Evolutionary conservation across 192 early-diverging fungal species (phyloP), one percentile per base, ranked within the genome.

Genomic region (Linnemannia elongata): DNA sequence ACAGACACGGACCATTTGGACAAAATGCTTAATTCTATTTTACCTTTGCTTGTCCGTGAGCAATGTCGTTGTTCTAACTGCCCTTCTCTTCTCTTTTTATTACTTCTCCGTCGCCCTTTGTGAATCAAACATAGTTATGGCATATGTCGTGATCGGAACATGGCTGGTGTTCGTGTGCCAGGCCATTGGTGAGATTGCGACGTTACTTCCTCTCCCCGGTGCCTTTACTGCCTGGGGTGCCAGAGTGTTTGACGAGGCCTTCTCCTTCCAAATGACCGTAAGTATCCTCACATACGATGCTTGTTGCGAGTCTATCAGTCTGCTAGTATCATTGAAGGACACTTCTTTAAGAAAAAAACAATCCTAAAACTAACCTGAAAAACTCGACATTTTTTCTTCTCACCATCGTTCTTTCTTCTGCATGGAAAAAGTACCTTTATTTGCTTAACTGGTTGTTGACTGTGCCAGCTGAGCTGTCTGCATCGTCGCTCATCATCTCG

Each of bases 121-220:
- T 75, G 44, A 10, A 3, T 27, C n/a, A 30, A 0, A 41, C 24
- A 42, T 73, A 81, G 79, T 81, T 4, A 2, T 82, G 2, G 81
- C 81, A 24, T 82, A 82, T n/a, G 47, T 77, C 54, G 69, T 66
- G 35, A 82, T 82, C 17, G 81, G 81, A 44, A 60, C n/a, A 20
- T 82, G 81, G 81, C 52, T 82, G 3, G 81, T 82, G 12, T 82
- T 82, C 66, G 81, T 82, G 17, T 82, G 81, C 38, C 81, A 82
- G 54, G 81, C 81, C 6, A 82, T 82, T 52, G 81, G 81, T 10
- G 81, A 82, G 70, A 82, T 82, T 44, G 81, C 81, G 2, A 82
- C 81, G 6, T 17, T 82, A 30, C 70, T 82, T 17, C 81, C 81
- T 1, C 30, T 82, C 33, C 81, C 81, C 1, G 81, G 81, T 12